Percentiles rank a stretch among this genome's conserved stretches.
These are phyloP conservation scores for Aspergillus indologenus DNA, from an alignment of 495 filamentous ascomycete species.

Conservation along the genomic window DNA sequence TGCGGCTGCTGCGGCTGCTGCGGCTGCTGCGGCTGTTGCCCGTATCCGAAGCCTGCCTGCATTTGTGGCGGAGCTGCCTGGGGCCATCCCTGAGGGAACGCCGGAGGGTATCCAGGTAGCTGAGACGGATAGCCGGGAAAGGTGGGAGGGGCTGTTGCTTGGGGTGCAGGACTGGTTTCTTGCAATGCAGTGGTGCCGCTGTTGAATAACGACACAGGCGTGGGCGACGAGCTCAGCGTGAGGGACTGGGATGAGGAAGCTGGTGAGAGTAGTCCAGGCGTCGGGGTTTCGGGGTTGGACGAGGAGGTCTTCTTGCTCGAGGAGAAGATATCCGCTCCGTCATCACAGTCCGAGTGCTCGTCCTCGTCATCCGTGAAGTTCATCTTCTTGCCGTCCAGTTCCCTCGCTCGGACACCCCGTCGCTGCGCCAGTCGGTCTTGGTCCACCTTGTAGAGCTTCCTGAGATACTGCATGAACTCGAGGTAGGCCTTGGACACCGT, in stretches of 20 bases:
- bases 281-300: not conserved
- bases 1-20: not conserved
- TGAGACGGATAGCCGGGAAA: not conserved
- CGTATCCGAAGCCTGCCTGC: not conserved
- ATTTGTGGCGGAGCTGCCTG: not conserved
- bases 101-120: not conserved
- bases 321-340: not conserved
- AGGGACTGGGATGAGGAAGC: not conserved
- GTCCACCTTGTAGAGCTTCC: not conserved
- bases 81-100: not conserved
- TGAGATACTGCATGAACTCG: slow-evolving; percentile 6
- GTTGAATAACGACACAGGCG: not conserved
- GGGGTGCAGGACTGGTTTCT: not conserved
- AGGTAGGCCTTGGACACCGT: slow-evolving; percentile 5
- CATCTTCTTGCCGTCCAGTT: not conserved
- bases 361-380: not conserved
- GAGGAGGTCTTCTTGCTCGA: not conserved
- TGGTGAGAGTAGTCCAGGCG: not conserved
- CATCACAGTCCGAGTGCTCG: not conserved
- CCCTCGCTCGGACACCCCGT: not conserved
- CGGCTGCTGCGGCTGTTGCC: not conserved
- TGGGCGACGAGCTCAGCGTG: not conserved
- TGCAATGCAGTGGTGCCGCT: not conserved
- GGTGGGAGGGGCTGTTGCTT: not conserved
- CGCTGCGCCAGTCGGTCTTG: not conserved